Percentiles rank a stretch among this genome's conserved stretches.
phyloP scores from a whole-genome alignment of 1,139 yeast species.

The Hansenula anomala region DNA sequence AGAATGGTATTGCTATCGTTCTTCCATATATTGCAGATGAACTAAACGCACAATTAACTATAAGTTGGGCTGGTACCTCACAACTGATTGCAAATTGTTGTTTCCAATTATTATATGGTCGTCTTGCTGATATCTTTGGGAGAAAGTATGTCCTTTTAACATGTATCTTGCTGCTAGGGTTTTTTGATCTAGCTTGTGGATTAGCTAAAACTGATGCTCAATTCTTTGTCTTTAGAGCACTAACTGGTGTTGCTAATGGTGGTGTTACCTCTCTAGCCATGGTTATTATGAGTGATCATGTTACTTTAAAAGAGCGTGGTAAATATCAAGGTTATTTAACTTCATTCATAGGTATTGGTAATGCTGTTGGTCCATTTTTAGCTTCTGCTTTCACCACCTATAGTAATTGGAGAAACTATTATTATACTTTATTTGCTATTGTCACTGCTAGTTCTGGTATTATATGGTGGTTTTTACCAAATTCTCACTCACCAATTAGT shows the following conservation, averaged over 20 bases:
- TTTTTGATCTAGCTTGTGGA: slow-evolving; percentile 28
- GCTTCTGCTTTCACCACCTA: slow-evolving; percentile 42
- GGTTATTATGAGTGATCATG: slow-evolving; percentile 34
- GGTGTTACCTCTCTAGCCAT: slow-evolving; percentile 32
- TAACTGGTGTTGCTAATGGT: slow-evolving; percentile 36
- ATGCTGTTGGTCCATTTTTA: slow-evolving; percentile 50
- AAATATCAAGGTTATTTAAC: slow-evolving; percentile 41
- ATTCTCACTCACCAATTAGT: slow-evolving; percentile 2
- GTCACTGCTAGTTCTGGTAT: slow-evolving; percentile 23
- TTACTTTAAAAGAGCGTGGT: slow-evolving; percentile 33
- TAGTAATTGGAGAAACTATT: slow-evolving; percentile 27
- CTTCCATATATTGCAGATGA: slow-evolving; percentile 34
- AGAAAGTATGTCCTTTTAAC: slow-evolving; percentile 28
- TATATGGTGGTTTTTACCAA: slow-evolving; percentile 2
- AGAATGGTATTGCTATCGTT: slow-evolving; percentile 36
- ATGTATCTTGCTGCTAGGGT: slow-evolving; percentile 31
- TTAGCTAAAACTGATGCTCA: slow-evolving; percentile 27
- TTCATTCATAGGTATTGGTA: slow-evolving; percentile 45
- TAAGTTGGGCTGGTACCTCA: slow-evolving; percentile 42
- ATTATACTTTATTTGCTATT: slow-evolving; percentile 39
- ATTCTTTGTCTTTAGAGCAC: slow-evolving; percentile 31
- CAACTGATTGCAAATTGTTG: slow-evolving; percentile 36
- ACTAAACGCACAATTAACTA: slow-evolving; percentile 29
- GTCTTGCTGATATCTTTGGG: slow-evolving; percentile 34
- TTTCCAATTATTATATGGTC: slow-evolving; percentile 36